Percentiles rank a stretch among this genome's conserved stretches.
phyloP scores from a whole-genome alignment of 139 green algal genomes.

The Tetradesmus obliquus region DNA sequence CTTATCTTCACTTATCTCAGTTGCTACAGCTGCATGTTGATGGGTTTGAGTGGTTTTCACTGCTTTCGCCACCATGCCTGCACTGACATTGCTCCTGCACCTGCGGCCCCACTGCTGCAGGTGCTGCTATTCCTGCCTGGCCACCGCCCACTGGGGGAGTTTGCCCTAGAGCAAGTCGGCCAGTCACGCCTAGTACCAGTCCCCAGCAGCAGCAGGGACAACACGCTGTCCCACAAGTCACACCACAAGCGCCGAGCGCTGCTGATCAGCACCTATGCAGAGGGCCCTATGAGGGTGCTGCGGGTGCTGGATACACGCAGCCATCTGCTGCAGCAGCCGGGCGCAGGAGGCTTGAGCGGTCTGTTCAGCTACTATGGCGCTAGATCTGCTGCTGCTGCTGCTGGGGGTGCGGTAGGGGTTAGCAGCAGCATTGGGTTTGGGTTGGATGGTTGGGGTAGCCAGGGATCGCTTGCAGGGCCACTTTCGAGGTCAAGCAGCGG shows the following conservation, averaged over 20 bases:
- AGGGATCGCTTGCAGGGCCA: neutral
- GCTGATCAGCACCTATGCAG: conserved; percentile 52
- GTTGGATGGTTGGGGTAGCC: neutral
- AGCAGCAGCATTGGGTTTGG: neutral
- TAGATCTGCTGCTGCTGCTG: neutral
- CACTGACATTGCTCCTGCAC: neutral
- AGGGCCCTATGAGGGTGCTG: conserved; percentile 82
- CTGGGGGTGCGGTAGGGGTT: neutral
- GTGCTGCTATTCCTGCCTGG: conserved; percentile 79
- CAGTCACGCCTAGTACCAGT: neutral
- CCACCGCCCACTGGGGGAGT: conserved; percentile 60
- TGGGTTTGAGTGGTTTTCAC: too few relatives aligned
- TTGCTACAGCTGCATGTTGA: neutral
- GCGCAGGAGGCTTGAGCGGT: neutral
- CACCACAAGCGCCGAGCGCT: conserved; percentile 1
- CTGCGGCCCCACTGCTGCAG: neutral
- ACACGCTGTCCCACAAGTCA: neutral
- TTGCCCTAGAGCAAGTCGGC: conserved; percentile 73
- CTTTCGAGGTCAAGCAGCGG: neutral
- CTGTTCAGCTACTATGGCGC: neutral
- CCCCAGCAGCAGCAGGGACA: neutral
- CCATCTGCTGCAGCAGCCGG: conserved; percentile 28
- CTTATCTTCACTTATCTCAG: neutral
- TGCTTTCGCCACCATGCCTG: neutral
- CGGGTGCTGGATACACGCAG: conserved; percentile 58